Base-by-base conservation (phyloP, 257 asterid species). In the Nicotiana knightiana region DNA sequence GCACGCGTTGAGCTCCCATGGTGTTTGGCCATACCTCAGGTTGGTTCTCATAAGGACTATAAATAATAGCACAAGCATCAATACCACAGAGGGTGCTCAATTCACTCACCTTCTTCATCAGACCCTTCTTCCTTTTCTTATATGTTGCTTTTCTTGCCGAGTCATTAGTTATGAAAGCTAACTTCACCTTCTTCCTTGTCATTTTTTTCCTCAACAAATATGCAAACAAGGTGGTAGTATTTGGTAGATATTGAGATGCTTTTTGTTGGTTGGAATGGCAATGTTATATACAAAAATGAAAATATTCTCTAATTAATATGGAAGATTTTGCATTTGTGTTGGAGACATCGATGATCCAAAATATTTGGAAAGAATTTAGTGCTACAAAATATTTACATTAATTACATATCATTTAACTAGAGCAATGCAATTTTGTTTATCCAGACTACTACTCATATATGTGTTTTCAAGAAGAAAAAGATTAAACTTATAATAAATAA, bases 141-240 rank as follows among this genome's bases (percentile, higher is more conserved):
- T 84, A 93, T 3, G 97, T 93, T 16, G 97, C 95, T 68, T 91
- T 93, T 16, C 96, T 87, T 6, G 96, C 88, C 0, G 97, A 90
- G 83, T 91, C 96, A 86, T 89, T 91, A 26, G 88, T 73, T 85
- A 93, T 92, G 90, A 88, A 93, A 0, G 97, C 92, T 1, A 93
- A 91, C 86, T 93, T 93, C 89, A 93, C 97, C 67, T 93, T 93
- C 90, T 93, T 91, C 73, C 97, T 85, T 0, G 97, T 93, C 97
- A 93, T 93, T 57, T 46, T 43, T 18, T 37, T 33, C 9, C 17
- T 30, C 10, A 81, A 12, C 77, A 76, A 57, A 76, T 63, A 84
- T 15, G 81, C 86, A 79, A 81, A 76, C 11, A n/a, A 85, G 28
- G 57, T 37, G 43, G 55, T 18, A 55, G 21, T 21, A 8, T 65